phyloP scores from a whole-genome alignment of 2,329 filamentous ascomycete species.

The Trichoderma polysporum region DNA sequence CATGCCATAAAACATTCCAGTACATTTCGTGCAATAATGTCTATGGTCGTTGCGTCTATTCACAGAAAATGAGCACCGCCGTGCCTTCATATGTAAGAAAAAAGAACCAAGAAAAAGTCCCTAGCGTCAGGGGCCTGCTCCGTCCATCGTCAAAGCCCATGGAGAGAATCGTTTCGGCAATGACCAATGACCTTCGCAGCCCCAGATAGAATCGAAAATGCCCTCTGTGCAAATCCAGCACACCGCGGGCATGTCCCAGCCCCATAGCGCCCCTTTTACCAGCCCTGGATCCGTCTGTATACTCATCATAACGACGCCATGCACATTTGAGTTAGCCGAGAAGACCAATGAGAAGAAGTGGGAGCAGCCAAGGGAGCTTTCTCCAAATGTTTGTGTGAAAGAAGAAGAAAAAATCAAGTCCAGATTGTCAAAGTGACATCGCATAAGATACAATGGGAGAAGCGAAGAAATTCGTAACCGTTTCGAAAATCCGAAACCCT shows the following conservation, averaged over 20 bases:
- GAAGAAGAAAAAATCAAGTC: constrained; percentile 15
- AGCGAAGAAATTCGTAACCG: constrained; percentile 24
- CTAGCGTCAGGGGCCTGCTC: neutral
- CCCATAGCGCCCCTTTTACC: constrained; percentile 17
- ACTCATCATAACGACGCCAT: constrained; percentile 24
- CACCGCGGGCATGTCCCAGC: constrained; percentile 14
- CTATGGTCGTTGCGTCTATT: constrained; percentile 9
- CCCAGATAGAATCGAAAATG: constrained; percentile 13
- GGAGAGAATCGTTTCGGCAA: neutral
- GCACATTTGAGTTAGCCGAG: constrained; percentile 19
- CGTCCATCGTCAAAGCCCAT: neutral
- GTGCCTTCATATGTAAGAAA: constrained; percentile 12
- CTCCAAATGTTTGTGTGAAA: constrained; percentile 12
- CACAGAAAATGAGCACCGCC: constrained; percentile 16
- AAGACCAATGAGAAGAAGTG: constrained; percentile 14
- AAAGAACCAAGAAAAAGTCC: constrained; percentile 11
- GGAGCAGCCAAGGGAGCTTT: constrained; percentile 4
- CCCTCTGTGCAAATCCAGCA: constrained; percentile 22
- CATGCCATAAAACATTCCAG: neutral
- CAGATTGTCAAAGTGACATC: constrained; percentile 23
- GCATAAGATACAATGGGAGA: constrained; percentile 27
- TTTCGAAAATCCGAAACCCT: constrained; percentile 20
- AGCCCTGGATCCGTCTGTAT: constrained; percentile 21
- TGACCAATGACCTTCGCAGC: neutral
- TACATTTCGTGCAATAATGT: constrained; percentile 1